Percentiles rank a stretch among this genome's conserved stretches.
Evolutionary conservation across 2,329 filamentous ascomycete genomes (phyloP).

Genomic region (Cordyceps tenuipes): DNA sequence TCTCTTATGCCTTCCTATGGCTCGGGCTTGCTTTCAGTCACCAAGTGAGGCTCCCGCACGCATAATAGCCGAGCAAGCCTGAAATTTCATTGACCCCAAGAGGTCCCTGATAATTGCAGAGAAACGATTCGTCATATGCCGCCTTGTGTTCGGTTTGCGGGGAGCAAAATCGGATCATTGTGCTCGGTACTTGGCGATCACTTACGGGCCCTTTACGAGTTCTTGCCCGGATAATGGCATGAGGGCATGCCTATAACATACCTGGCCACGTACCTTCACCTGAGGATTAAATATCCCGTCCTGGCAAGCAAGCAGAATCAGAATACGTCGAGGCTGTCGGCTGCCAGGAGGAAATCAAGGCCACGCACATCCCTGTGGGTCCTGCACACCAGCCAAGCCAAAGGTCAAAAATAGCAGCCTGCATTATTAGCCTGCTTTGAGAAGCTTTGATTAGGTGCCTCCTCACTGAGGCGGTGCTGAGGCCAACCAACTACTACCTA

Average conservation of each 20-base stretch:
- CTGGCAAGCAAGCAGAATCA: not conserved
- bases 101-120: not conserved
- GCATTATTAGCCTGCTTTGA: not conserved
- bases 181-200: not conserved
- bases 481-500: not conserved
- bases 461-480: conserved; percentile 6
- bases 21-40: not conserved
- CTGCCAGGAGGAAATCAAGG: not conserved
- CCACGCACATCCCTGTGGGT: not conserved
- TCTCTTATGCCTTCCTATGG: not conserved
- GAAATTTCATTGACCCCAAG: not conserved
- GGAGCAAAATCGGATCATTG: not conserved
- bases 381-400: too few relatives aligned
- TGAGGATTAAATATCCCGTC: not conserved
- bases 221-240: not conserved
- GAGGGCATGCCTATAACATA: not conserved
- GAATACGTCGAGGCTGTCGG: too few relatives aligned
- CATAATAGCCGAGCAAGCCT: not conserved
- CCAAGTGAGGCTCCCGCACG: not conserved
- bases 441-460: not conserved
- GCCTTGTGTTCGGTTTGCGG: not conserved
- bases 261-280: not conserved
- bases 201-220: not conserved
- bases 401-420: conserved; percentile 4
- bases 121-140: not conserved